phyloP scores from a whole-genome alignment of 2,329 filamentous ascomycete genomes.

The Cladophialophora carrionii region DNA sequence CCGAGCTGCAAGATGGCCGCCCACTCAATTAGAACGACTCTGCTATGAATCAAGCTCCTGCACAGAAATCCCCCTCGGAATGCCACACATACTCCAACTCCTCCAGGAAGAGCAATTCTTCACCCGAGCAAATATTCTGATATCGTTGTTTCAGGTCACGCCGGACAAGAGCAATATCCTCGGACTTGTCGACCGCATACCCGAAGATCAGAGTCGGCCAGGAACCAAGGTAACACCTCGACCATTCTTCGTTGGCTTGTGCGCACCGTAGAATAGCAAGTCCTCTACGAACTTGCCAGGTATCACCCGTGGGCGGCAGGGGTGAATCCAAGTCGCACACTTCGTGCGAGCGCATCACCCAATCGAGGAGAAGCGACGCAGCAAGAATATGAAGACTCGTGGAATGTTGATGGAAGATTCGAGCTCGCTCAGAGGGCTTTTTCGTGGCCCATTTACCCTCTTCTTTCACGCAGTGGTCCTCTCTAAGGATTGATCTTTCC shows the following conservation, averaged over 20 bases:
- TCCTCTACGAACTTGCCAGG: slow-evolving; percentile 28
- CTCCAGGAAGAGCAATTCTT: slow-evolving; percentile 23
- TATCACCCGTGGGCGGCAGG: slow-evolving; percentile 20
- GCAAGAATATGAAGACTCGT: slow-evolving; percentile 30
- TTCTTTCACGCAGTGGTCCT: slow-evolving; percentile 22
- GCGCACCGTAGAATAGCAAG: slow-evolving; percentile 29
- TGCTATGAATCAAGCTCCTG: neutral
- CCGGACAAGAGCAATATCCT: slow-evolving; percentile 24
- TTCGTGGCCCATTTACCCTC: slow-evolving; percentile 1
- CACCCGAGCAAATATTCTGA: slow-evolving; percentile 19
- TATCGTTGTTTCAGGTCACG: slow-evolving; percentile 22
- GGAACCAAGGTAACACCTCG: slow-evolving; percentile 31
- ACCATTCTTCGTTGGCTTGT: slow-evolving; percentile 26
- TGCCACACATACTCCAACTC: slow-evolving; percentile 30
- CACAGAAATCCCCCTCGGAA: slow-evolving; percentile 13
- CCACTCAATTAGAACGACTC: neutral
- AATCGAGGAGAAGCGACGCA: slow-evolving; percentile 27
- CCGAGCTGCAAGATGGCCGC: neutral
- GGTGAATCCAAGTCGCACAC: slow-evolving; percentile 3
- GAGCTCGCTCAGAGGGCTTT: slow-evolving; percentile 11
- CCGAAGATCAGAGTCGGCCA: slow-evolving; percentile 32
- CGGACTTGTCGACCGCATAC: slow-evolving; percentile 26
- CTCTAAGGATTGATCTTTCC: slow-evolving; percentile 24
- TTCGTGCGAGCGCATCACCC: slow-evolving; percentile 21
- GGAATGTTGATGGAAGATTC: slow-evolving; percentile 26